Evolutionary conservation across 2,329 filamentous ascomycete species (phyloP).

Genomic region (Scedosporium aurantiacum): DNA sequence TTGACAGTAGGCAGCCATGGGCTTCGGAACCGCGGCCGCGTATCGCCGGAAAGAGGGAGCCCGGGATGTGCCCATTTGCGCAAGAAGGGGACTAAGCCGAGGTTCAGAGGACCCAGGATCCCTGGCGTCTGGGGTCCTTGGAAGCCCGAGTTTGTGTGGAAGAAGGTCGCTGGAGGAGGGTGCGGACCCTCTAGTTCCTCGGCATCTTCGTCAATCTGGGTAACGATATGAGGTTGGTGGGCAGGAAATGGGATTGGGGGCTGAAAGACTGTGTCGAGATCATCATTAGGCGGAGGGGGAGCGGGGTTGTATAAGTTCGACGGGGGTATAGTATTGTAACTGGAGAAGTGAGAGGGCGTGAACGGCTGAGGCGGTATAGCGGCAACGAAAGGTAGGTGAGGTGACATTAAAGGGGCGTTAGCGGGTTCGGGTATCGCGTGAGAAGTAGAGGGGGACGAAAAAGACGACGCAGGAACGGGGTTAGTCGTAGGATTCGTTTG

Average conservation of each 20-base stretch:
- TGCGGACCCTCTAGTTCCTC: slow-evolving; percentile 2
- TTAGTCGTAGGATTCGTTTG: not conserved
- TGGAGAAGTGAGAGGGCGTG: not conserved
- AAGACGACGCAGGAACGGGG: not conserved
- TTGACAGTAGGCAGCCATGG: slow-evolving; percentile 22
- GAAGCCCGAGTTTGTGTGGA: slow-evolving; percentile 23
- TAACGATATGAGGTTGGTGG: not conserved
- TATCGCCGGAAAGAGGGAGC: slow-evolving; percentile 14
- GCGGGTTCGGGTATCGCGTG: not conserved
- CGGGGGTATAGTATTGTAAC: not conserved
- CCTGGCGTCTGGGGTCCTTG: slow-evolving; percentile 23
- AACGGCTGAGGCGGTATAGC: not conserved
- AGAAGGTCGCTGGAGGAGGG: slow-evolving; percentile 6
- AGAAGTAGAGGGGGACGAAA: slow-evolving; percentile 10
- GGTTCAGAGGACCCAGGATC: slow-evolving; percentile 37
- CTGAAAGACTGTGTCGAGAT: not conserved
- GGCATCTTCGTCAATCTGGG: slow-evolving; percentile 9
- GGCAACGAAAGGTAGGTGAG: not conserved
- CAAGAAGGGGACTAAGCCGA: slow-evolving; percentile 38
- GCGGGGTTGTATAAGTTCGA: not conserved
- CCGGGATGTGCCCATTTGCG: slow-evolving; percentile 32
- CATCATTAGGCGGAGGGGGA: not conserved
- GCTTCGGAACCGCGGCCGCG: slow-evolving; percentile 17
- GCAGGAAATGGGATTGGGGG: not conserved
- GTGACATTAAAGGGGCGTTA: not conserved